phyloP scores from a whole-genome alignment of 164 flowering plant species.

The Umbilicus rupestris region DNA sequence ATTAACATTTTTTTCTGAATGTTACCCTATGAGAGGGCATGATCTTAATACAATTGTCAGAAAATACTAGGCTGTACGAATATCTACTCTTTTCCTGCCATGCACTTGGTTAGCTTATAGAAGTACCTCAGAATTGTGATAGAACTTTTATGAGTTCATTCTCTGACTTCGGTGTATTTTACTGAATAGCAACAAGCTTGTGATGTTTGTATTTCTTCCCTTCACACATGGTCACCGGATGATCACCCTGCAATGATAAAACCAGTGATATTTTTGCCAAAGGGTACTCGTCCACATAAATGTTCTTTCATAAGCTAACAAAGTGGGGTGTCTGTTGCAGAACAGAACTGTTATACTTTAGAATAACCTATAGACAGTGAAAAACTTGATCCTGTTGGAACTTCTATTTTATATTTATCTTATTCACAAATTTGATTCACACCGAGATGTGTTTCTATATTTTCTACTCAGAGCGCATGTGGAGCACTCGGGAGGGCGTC shows the following conservation, averaged over 20 bases:
- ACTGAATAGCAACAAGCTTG: too few species aligned
- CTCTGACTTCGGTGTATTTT: too few species aligned
- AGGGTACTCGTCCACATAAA: background rate
- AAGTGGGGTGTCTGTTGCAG: background rate
- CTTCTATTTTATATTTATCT: background rate
- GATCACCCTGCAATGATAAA: too few species aligned
- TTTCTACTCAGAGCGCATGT: slow-evolving; percentile 87
- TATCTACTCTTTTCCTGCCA: background rate
- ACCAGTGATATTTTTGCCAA: too few species aligned
- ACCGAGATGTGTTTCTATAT: background rate
- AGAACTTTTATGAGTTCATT: too few species aligned
- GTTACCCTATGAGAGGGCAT: background rate
- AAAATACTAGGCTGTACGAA: background rate
- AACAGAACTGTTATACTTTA: background rate
- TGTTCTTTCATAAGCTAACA: too few species aligned
- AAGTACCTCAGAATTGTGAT: too few species aligned
- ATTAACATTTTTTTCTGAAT: background rate
- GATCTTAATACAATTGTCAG: background rate
- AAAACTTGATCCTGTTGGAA: background rate
- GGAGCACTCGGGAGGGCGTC: slow-evolving; percentile 51
- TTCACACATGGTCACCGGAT: too few species aligned
- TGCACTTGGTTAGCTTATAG: background rate
- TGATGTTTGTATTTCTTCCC: too few species aligned
- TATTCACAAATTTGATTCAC: background rate
- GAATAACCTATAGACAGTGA: background rate